Evolutionary conservation across 177 flowering plant genomes (phyloP), one percentile per base, ranked within the genome.

Genomic region (Vitis hybrid): DNA sequence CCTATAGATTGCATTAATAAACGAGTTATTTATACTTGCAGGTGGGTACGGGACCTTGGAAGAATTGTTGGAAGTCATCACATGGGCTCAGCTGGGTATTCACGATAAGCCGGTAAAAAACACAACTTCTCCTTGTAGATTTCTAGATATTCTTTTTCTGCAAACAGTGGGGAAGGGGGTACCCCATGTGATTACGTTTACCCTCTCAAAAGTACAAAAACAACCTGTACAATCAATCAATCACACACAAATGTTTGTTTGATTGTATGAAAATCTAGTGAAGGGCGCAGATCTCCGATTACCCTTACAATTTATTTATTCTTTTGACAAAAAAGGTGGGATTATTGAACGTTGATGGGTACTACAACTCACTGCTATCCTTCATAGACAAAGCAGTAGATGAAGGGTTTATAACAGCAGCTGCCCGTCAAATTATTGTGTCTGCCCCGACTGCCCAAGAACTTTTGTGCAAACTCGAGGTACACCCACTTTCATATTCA

Each of bases 361-460:
- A 85, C 78, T 92, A 90, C 86, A 84, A 92, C 65, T 87, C 94
- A 18, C 82, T 92, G 0, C 61, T 92, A 62, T 78, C 86, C 33
- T 92, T 92, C 87, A 87, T 92, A 74, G 97, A 92, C 89, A 88
- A 89, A 63, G 93, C 97, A 10, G 95, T 90, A 13, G 97, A 90
- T 52, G 97, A 92, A 72, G 97, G 97, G 15, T 92, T 92, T 83
- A 72, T 92, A 28, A 44, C 89, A 1, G 89, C 90, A 1, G 81
- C 92, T 74, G 95, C 94, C 75, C 91, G 97, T 47, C 87, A 85
- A 77, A 92, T 92, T 61, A 88, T 91, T 69, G 85, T 92, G n/a
- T 90, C 96, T 71, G 96, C 96, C 78, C 88, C 71, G 61, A 88
- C 92, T 80, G 90, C 92, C 76, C 88, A 84, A 2, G 94, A 91